Evolutionary conservation across 2,329 filamentous ascomycete genomes (phyloP).

Genomic region (Penicillium sp.): DNA sequence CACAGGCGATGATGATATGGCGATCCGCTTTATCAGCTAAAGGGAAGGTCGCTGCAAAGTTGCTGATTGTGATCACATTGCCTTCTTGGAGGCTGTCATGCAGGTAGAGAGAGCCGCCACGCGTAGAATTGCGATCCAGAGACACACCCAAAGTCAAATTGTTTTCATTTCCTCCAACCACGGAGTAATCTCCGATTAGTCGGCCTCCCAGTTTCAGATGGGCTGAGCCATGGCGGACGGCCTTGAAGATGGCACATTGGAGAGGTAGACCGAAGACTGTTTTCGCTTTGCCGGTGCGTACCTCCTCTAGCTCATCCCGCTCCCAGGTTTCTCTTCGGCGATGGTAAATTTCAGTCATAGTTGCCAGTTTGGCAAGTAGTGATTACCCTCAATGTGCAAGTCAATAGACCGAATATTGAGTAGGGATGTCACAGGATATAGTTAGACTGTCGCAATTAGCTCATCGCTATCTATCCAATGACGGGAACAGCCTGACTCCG

Average conservation of each 20-base stretch:
- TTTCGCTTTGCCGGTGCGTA: constrained; percentile 4
- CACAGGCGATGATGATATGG: constrained; percentile 9
- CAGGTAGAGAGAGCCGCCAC: constrained; percentile 10
- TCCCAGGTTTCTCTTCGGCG: constrained; percentile 1
- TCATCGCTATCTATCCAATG: too few relatives aligned
- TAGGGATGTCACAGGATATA: background rate
- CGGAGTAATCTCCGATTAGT: constrained; percentile 10
- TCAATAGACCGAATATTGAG: background rate
- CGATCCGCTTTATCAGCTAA: background rate
- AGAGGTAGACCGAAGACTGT: constrained; percentile 7
- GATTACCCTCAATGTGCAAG: background rate
- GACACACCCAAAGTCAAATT: constrained; percentile 5
- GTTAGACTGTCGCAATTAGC: background rate
- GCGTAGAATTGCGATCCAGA: background rate
- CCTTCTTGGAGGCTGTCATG: constrained; percentile 6
- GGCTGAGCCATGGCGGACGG: background rate
- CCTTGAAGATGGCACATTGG: constrained; percentile 8
- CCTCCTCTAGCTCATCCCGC: constrained; percentile 1
- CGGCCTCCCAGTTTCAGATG: constrained; percentile 5
- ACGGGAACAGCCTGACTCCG: background rate
- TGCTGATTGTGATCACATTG: background rate
- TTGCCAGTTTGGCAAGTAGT: too few relatives aligned
- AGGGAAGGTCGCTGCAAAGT: constrained; percentile 1
- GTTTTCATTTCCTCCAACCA: constrained; percentile 8
- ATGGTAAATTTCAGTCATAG: background rate